Conservation (phyloP, 345 rosid genomes). For the Brassica nigra region DNA sequence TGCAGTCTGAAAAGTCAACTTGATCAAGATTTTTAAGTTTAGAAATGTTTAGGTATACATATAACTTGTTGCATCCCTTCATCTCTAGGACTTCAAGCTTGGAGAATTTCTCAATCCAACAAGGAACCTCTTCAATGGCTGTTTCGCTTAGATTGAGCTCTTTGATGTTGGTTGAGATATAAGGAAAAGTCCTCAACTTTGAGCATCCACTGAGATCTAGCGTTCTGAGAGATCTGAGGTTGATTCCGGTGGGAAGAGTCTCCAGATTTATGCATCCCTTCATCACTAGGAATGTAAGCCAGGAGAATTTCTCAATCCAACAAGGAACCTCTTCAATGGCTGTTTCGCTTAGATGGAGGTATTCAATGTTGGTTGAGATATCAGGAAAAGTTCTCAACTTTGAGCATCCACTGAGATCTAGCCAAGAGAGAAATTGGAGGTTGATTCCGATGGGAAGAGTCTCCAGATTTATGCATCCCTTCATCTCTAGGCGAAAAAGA, state of each 20-base stretch:
- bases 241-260: not conserved
- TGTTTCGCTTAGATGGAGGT: not conserved
- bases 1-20: not conserved
- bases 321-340: not conserved
- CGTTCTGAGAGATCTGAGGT: not conserved
- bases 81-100: too few species aligned
- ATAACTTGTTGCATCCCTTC: not conserved
- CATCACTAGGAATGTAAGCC: not conserved
- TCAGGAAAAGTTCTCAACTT: not conserved
- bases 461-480: constrained; percentile 7
- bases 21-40: not conserved
- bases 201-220: too few species aligned
- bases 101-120: too few species aligned
- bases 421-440: not conserved
- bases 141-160: too few species aligned
- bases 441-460: not conserved
- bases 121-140: too few species aligned
- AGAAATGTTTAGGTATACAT: not conserved
- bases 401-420: not conserved
- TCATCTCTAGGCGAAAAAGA: not conserved
- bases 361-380: not conserved
- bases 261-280: constrained; percentile 1
- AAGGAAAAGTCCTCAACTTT: too few species aligned
- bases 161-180: too few species aligned
- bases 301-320: not conserved